Evolutionary conservation across 169 alveolate species (phyloP).

Genomic region (Plasmodium inui): DNA sequence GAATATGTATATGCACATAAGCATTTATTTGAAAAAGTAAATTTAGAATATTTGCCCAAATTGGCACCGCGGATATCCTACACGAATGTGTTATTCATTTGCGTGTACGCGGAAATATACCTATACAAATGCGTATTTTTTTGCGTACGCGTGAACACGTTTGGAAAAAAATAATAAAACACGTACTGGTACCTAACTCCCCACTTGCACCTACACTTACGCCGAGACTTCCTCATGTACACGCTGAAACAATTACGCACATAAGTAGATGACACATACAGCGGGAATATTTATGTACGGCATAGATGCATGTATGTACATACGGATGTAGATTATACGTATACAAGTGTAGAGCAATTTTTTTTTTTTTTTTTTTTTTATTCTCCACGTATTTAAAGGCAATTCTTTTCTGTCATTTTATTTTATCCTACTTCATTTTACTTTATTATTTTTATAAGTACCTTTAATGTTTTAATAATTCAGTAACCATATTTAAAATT

Average conservation of each 20-base stretch:
- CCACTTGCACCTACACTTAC: background rate
- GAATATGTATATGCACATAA: background rate
- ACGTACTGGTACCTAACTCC: background rate
- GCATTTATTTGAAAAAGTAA: background rate
- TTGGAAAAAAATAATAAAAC: background rate
- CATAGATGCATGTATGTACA: background rate
- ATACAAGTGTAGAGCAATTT: slow-evolving; percentile 1
- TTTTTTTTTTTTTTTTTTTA: background rate
- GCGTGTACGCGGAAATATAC: background rate
- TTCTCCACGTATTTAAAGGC: background rate
- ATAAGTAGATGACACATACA: background rate
- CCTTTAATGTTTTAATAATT: background rate
- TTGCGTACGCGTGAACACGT: background rate
- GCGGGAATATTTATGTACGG: background rate
- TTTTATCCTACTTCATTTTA: background rate
- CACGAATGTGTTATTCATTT: background rate
- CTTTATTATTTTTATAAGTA: background rate
- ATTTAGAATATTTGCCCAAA: background rate
- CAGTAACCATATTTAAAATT: background rate
- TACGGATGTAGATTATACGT: slow-evolving; percentile 14
- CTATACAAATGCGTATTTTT: background rate
- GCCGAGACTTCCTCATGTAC: background rate
- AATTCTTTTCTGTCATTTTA: background rate
- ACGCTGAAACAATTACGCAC: background rate
- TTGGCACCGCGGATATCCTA: background rate